Evolutionary conservation across 257 asterid genomes (phyloP).

Genomic region (Solanum appendiculatum): DNA sequence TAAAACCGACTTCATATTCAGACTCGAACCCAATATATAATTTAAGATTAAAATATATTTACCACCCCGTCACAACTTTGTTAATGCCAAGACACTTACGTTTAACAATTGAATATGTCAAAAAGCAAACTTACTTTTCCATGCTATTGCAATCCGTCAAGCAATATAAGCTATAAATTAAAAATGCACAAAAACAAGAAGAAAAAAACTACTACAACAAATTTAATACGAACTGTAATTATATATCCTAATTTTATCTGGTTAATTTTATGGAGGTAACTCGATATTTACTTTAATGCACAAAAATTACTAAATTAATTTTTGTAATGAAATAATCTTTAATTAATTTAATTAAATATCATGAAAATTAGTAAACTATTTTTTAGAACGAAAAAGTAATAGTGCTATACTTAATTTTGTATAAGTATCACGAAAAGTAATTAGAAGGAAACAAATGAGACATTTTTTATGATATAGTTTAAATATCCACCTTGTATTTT

Average conservation of each 20-base stretch:
- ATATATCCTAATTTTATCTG: not conserved
- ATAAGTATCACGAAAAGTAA: not conserved
- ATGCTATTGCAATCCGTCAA: not conserved
- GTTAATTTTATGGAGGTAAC: not conserved
- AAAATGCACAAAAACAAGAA: too few relatives aligned
- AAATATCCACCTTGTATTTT: too few relatives aligned
- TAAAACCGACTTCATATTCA: not conserved
- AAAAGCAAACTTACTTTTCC: not conserved
- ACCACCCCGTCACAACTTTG: fast-evolving
- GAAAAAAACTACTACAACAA: too few relatives aligned
- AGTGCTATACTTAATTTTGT: not conserved
- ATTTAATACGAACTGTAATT: too few relatives aligned
- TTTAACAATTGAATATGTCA: not conserved
- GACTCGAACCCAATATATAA: fast-evolving
- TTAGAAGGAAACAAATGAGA: not conserved
- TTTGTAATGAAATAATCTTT: not conserved
- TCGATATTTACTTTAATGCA: not conserved
- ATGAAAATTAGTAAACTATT: not conserved
- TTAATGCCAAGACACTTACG: fast-evolving
- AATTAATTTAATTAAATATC: not conserved
- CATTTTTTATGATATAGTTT: not conserved
- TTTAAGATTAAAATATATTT: not conserved
- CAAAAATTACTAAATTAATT: not conserved
- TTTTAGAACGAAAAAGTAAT: not conserved
- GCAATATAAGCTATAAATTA: not conserved